Evolutionary conservation across 768 basidiomycete genomes (phyloP).

Genomic region (Xerocomellus amylosporus): DNA sequence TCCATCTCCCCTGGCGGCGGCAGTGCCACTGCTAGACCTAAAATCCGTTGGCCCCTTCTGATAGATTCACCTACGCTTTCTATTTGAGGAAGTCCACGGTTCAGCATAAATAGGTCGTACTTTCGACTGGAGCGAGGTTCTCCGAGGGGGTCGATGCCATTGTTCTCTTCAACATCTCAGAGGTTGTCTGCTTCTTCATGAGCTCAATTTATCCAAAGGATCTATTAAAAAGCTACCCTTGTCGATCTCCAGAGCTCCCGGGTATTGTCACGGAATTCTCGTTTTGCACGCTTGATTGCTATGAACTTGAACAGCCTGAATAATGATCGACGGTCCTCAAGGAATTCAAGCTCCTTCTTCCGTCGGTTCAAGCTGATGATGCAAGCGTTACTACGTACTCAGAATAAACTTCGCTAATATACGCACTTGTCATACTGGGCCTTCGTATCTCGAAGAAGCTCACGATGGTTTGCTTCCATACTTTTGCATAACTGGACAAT

Average conservation of each 20-base stretch:
- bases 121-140: neutral
- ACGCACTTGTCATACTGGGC: slow-evolving; percentile 3
- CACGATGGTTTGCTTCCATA: neutral
- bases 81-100: neutral
- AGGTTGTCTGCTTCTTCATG: slow-evolving; percentile 1
- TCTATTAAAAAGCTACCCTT: neutral
- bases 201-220: no score
- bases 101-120: neutral
- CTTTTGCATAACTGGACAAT: neutral
- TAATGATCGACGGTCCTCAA: neutral
- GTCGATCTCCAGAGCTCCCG: neutral
- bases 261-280: neutral
- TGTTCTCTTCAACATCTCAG: neutral
- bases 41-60: neutral
- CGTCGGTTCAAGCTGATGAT: neutral
- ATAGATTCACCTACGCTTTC: neutral
- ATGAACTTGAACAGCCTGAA: neutral
- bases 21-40: neutral
- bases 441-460: neutral
- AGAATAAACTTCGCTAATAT: no score
- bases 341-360: neutral
- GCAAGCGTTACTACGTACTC: neutral
- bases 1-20: no score
- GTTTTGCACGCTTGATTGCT: neutral
- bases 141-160: neutral